Evolutionary conservation across 1,284 basidiomycete genomes (phyloP).

Genomic region (Neonothopanus nambi): DNA sequence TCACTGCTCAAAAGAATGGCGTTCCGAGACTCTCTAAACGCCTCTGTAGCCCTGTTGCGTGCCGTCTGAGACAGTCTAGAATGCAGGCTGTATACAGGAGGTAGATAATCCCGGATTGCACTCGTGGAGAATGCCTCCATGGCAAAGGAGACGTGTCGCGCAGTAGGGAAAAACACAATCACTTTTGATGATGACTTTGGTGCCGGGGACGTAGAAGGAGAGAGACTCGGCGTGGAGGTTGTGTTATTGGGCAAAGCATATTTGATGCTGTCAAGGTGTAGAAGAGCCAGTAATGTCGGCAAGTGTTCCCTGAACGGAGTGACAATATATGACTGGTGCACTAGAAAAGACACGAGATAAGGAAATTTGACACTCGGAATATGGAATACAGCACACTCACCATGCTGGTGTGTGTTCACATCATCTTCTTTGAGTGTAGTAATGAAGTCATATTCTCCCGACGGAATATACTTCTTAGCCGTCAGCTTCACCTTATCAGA

Average conservation of each 20-base stretch:
- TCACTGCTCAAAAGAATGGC: constrained; percentile 83
- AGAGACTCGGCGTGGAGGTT: constrained; percentile 7
- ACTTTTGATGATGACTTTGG: constrained; percentile 32
- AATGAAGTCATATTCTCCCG: constrained; percentile 56
- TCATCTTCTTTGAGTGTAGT: constrained; percentile 64
- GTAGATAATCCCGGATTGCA: constrained; percentile 28
- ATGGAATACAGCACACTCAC: constrained; percentile 24
- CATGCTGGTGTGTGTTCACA: constrained; percentile 66
- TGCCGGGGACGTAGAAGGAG: constrained; percentile 24
- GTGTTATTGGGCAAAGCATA: constrained; percentile 1
- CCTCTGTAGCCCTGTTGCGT: constrained; percentile 48
- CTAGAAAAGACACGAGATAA: constrained; percentile 23
- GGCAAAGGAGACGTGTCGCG: constrained; percentile 59
- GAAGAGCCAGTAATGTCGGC: constrained; percentile 37
- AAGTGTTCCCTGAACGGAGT: constrained; percentile 45
- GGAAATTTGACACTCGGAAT: not conserved
- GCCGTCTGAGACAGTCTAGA: constrained; percentile 44
- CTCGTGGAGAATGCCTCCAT: constrained; percentile 43
- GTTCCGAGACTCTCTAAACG: constrained; percentile 47
- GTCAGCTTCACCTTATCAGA: constrained; percentile 40
- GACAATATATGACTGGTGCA: constrained; percentile 53
- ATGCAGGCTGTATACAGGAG: constrained; percentile 47
- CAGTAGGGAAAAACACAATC: constrained; percentile 72
- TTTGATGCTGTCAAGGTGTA: constrained; percentile 32
- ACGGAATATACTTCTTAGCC: constrained; percentile 12